These are phyloP conservation scores for Dothistroma pini DNA, from an alignment of 2,329 filamentous ascomycete genomes.

Conservation along the genomic window DNA sequence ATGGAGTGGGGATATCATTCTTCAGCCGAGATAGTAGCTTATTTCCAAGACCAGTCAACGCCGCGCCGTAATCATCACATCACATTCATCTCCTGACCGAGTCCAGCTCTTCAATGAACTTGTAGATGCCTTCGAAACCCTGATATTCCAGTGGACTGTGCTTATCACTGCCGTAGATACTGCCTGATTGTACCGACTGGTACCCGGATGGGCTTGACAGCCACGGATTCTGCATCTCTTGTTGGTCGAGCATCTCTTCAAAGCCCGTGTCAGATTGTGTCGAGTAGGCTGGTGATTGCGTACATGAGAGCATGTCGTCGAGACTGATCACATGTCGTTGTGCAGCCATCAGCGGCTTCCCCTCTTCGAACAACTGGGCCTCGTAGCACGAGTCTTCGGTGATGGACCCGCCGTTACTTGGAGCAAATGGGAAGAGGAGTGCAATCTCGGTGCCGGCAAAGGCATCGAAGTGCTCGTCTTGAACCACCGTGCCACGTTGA, in stretches of 20 bases:
- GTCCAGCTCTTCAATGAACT: conserved; percentile 63
- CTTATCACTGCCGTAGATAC: conserved; percentile 40
- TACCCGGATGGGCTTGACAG: conserved; percentile 52
- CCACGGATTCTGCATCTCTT: conserved; percentile 50
- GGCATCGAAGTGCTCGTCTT: conserved; percentile 72
- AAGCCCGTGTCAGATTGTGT: conserved; percentile 32
- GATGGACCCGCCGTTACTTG: conserved; percentile 49
- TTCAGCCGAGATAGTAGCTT: conserved; percentile 13
- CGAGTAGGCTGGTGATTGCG: conserved; percentile 36
- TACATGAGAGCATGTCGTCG: conserved; percentile 55
- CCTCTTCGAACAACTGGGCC: conserved; percentile 19
- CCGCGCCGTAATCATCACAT: background rate
- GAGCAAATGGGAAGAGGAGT: conserved; percentile 81
- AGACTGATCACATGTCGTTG: conserved; percentile 46
- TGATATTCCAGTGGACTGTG: conserved; percentile 55
- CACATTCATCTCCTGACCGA: conserved; percentile 27
- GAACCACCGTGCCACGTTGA: conserved; percentile 69
- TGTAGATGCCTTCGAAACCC: conserved; percentile 62
- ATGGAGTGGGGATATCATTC: conserved; percentile 26
- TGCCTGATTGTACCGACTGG: conserved; percentile 53
- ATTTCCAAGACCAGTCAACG: background rate
- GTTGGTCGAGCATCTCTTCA: conserved; percentile 32
- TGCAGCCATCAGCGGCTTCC: conserved; percentile 12
- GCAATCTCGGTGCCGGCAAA: conserved; percentile 68
- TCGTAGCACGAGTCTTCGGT: conserved; percentile 44